These are phyloP conservation scores for Cucurbita maxima DNA, from an alignment of 306 rosid genomes.

Conservation along the genomic window DNA sequence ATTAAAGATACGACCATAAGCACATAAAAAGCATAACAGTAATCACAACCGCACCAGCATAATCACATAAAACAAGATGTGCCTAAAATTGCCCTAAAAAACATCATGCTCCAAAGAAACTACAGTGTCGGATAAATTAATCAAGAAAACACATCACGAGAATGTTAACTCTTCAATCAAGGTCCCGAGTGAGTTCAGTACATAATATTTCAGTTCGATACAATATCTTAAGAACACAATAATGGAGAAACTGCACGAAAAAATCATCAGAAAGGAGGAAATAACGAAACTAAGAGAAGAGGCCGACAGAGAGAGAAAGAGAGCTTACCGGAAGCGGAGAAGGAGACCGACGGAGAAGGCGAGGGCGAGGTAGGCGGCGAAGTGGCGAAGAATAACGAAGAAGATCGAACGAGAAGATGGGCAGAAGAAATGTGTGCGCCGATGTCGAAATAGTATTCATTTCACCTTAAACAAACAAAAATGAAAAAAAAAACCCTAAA, in stretches of 20 bases:
- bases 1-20: background rate
- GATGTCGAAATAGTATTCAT: too few species aligned
- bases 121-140: background rate
- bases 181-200: background rate
- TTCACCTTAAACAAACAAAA: too few species aligned
- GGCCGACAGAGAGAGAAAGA: background rate
- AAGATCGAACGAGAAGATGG: background rate
- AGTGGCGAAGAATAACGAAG: background rate
- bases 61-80: background rate
- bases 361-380: background rate
- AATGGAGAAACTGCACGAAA: background rate
- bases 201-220: background rate
- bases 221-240: background rate
- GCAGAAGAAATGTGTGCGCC: background rate
- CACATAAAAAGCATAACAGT: background rate
- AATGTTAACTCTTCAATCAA: background rate
- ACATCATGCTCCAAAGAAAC: background rate
- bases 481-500: background rate
- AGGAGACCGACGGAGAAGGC: background rate
- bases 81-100: background rate
- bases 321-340: background rate
- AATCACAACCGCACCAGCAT: background rate
- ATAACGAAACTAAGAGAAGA: background rate
- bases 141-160: background rate
- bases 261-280: background rate